phyloP scores from a whole-genome alignment of 2,329 filamentous ascomycete species.

The Aureobasidium subglaciale region DNA sequence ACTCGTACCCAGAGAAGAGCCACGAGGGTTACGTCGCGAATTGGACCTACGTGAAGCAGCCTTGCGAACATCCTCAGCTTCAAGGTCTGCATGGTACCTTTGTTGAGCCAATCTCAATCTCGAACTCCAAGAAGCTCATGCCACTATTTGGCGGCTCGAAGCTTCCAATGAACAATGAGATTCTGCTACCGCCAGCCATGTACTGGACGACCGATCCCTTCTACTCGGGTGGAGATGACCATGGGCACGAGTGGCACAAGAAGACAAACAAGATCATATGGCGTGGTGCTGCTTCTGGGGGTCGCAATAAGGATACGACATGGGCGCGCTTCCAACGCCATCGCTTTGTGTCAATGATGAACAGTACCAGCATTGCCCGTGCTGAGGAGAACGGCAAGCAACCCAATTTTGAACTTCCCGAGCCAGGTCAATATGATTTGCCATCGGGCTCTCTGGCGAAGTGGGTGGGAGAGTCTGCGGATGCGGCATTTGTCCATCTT shows the following conservation, averaged over 20 bases:
- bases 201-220: conserved; percentile 41
- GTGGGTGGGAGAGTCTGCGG: conserved; percentile 34
- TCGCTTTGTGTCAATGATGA: conserved; percentile 67
- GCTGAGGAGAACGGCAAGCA: conserved; percentile 39
- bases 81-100: conserved; percentile 42
- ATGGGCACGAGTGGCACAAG: conserved; percentile 35
- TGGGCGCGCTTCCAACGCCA: conserved; percentile 71
- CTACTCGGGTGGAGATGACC: conserved; percentile 35
- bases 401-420: conserved; percentile 35
- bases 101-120: conserved; percentile 41
- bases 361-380: conserved; percentile 50
- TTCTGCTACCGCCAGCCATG: conserved; percentile 44
- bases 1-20: conserved; percentile 26
- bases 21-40: conserved; percentile 42
- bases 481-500: conserved; percentile 39
- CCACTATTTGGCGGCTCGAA: conserved; percentile 47
- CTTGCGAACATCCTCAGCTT: conserved; percentile 40
- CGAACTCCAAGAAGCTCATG: conserved; percentile 38
- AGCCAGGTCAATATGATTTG: conserved; percentile 33
- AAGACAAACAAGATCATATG: conserved; percentile 39
- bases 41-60: conserved; percentile 39
- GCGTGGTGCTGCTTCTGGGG: conserved; percentile 43
- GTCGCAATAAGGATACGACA: conserved; percentile 44
- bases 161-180: conserved; percentile 45
- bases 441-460: conserved; percentile 29